phyloP scores from a whole-genome alignment of 176 grass and related monocot species.

The Puccinellia tenuiflora region DNA sequence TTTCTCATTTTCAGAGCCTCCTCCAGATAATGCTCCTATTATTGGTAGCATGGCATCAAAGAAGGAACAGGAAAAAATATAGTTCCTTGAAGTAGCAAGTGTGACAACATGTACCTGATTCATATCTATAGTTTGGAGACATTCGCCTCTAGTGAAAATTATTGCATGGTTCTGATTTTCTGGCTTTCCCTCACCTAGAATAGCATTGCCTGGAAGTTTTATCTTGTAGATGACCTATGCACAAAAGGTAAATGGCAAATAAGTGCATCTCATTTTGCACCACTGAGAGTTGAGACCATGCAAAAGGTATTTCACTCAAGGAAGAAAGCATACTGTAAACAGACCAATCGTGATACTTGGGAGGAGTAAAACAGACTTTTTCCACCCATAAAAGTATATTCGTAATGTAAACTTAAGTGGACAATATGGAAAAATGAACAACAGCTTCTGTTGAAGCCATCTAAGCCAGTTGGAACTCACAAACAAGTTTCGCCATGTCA shows the following conservation, averaged over 20 bases:
- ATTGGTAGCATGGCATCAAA: slow-evolving; percentile 16
- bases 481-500: neutral
- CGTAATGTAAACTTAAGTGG: neutral
- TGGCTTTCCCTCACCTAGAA: slow-evolving; percentile 92
- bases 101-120: slow-evolving; percentile 66
- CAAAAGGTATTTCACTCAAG: neutral
- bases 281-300: neutral
- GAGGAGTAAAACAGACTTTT: neutral
- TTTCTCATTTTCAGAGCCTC: slow-evolving; percentile 99
- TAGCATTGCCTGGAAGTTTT: slow-evolving; percentile 93
- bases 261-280: slow-evolving; percentile 7
- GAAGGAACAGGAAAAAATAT: neutral
- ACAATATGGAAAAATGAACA: slow-evolving; percentile 1
- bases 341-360: neutral
- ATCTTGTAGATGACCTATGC: slow-evolving; percentile 88
- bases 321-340: slow-evolving; percentile 15
- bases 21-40: slow-evolving; percentile 96
- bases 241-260: slow-evolving; percentile 7
- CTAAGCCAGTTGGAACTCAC: neutral
- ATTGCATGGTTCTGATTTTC: slow-evolving; percentile 99
- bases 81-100: neutral
- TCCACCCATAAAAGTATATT: neutral
- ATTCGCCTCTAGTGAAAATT: slow-evolving; percentile 97
- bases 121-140: slow-evolving; percentile 99
- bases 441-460: neutral